Evolutionary conservation across 306 rosid genomes (phyloP), one percentile per base, ranked within the genome.

Genomic region (Malus asiatica): DNA sequence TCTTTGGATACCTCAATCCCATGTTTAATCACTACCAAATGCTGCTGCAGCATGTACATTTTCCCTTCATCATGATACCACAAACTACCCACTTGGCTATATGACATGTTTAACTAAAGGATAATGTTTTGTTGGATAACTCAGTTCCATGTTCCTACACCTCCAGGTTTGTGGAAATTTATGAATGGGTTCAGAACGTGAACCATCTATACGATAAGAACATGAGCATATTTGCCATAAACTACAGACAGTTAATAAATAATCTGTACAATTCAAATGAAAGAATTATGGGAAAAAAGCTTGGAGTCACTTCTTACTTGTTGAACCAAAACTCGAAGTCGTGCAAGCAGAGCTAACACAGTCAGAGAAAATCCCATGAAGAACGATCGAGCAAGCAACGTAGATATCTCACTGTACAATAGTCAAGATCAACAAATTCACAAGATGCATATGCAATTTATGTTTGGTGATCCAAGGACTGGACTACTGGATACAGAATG

Each of bases 321-420:
- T 76, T 94, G 98, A 84, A 88, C 85, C 78, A 92, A 77, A 77
- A 89, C 96, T 30, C 93, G 88, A 68, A 94, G 89, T 29, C 95
- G 90, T 0, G 96, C 96, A 13, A 94, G 93, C 83, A 90, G 40
- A n/a, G 95, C 95, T 89, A 94, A 85, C 67, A 90, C 64, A 57
- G 86, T 83, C 76, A 89, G 64, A 79, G 92, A 89, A 77, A 92
- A 89, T 74, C 91, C 91, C 89, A 83, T 85, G 78, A 94, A 94
- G 82, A 92, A 92, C 1, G 93, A 81, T 75, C 29, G 90, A 57
- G 97, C 98, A 67, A 92, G 90, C 87, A 94, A 79, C 57, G 79
- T 82, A 73, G 97, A 92, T 83, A 89, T 68, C 90, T 88, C 93
- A 15, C 98, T 89, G 63, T 76, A 45, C 77, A 72, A 77, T 77